phyloP scores from a whole-genome alignment of 1,139 yeast genomes.

The Hanseniaspora gamundiae region DNA sequence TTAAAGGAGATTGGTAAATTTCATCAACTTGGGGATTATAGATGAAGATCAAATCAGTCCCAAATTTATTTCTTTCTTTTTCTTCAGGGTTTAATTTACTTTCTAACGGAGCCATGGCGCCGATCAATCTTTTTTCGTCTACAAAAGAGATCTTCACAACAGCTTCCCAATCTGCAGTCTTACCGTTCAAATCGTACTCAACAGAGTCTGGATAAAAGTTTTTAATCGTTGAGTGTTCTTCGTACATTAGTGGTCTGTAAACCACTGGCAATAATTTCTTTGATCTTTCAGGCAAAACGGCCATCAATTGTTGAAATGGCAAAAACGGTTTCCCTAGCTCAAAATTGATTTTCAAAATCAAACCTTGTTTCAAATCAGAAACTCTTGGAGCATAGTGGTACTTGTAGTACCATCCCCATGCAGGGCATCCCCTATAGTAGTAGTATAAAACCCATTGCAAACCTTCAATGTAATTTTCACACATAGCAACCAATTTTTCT shows the following conservation, averaged over 20 bases:
- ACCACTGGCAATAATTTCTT: constrained; percentile 64
- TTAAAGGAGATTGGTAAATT: constrained; percentile 65
- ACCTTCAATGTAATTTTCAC: constrained; percentile 86
- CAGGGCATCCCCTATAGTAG: constrained; percentile 79
- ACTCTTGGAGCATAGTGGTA: constrained; percentile 91
- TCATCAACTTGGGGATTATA: constrained; percentile 68
- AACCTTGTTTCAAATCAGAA: constrained; percentile 67
- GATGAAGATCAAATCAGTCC: constrained; percentile 51
- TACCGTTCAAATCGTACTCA: constrained; percentile 84
- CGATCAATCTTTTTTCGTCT: constrained; percentile 63
- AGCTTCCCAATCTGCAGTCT: constrained; percentile 96
- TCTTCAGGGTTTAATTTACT: constrained; percentile 56
- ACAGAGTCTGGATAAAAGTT: constrained; percentile 89
- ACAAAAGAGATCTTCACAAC: constrained; percentile 92
- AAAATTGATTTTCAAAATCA: constrained; percentile 49
- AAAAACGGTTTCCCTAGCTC: constrained; percentile 67
- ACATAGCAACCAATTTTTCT: constrained; percentile 44
- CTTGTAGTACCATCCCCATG: constrained; percentile 90
- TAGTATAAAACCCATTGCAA: constrained; percentile 91
- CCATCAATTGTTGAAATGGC: constrained; percentile 96
- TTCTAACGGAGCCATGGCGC: constrained; percentile 59
- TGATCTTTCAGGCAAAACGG: constrained; percentile 92
- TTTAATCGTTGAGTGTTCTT: constrained; percentile 71
- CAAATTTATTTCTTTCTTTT: constrained; percentile 58
- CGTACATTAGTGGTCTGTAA: constrained; percentile 80